Evolutionary conservation across 305 asterid species (phyloP).

Genomic region (Fraxinus dipetala): DNA sequence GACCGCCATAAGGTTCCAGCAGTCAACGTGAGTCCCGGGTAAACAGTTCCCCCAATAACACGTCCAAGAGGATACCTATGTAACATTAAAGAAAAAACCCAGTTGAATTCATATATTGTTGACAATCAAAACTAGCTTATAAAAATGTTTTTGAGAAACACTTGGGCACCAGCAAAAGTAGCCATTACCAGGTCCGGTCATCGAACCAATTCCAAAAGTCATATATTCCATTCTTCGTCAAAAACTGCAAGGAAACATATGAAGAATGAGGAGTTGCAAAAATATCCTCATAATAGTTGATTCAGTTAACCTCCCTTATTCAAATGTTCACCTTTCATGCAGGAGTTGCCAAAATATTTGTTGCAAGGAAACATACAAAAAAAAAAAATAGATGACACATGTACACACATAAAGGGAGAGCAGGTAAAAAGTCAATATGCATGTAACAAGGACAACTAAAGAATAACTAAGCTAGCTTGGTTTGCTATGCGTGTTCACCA

Average conservation of each 20-base stretch:
- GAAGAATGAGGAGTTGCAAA: background rate
- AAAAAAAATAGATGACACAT: background rate
- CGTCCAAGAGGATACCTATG: slow-evolving; percentile 99
- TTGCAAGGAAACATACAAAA: slow-evolving; percentile 13
- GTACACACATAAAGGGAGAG: background rate
- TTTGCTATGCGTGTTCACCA: background rate
- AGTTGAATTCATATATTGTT: slow-evolving; percentile 10
- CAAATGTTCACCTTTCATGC: background rate
- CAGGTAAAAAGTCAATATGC: background rate
- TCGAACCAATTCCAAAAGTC: slow-evolving; percentile 99
- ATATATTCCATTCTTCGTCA: slow-evolving; percentile 85
- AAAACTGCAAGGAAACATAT: slow-evolving; percentile 60
- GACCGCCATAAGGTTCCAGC: slow-evolving; percentile 98
- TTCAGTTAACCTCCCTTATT: background rate
- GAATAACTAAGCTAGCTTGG: background rate
- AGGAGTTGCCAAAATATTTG: background rate
- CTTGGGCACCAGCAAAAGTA: slow-evolving; percentile 9
- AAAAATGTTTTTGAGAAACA: background rate
- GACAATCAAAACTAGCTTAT: slow-evolving; percentile 5
- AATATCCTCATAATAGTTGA: background rate
- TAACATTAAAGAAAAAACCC: slow-evolving; percentile 28
- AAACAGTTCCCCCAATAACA: slow-evolving; percentile 98
- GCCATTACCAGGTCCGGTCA: slow-evolving; percentile 92
- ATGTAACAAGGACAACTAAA: background rate
- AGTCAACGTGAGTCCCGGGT: slow-evolving; percentile 96